A percentile compares a stretch with the other conserved stretches of the same genome.
These are phyloP conservation scores for Aspergillus bridgeri DNA, from an alignment of 495 filamentous ascomycete genomes.

Conservation along the genomic window DNA sequence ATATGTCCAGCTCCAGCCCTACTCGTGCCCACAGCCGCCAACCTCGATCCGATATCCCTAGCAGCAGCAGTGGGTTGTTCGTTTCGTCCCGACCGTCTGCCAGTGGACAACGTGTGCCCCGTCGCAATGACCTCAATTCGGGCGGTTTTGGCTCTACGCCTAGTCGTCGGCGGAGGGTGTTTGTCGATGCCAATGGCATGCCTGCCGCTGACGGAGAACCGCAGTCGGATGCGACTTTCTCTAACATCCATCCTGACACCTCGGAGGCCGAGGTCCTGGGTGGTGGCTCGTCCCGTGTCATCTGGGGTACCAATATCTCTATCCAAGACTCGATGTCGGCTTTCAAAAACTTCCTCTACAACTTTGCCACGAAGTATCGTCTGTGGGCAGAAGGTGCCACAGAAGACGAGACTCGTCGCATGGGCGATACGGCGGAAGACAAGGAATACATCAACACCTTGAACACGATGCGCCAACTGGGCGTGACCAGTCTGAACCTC, in stretches of 20 bases:
- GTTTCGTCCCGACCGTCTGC: constrained; percentile 59
- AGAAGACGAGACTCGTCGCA: constrained; percentile 63
- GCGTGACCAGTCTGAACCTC: constrained; percentile 77
- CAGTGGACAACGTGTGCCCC: constrained; percentile 46
- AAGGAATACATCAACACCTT: constrained; percentile 83
- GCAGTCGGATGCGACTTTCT: constrained; percentile 80
- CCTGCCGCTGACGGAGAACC: constrained; percentile 54
- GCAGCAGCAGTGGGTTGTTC: constrained; percentile 83
- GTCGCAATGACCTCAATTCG: constrained; percentile 81
- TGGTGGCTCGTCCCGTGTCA: constrained; percentile 72
- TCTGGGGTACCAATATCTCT: constrained; percentile 98
- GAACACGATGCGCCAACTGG: constrained; percentile 84
- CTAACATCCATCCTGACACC: constrained; percentile 80
- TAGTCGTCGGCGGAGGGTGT: constrained; percentile 63
- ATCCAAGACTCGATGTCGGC: constrained; percentile 80
- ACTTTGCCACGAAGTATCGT: constrained; percentile 89
- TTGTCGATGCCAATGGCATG: constrained; percentile 78
- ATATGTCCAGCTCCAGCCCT: constrained; percentile 82
- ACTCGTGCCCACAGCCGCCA: constrained; percentile 56
- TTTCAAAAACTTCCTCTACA: constrained; percentile 87
- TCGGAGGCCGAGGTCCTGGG: constrained; percentile 88
- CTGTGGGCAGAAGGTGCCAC: constrained; percentile 83
- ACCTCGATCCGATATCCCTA: constrained; percentile 58
- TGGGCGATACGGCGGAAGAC: constrained; percentile 56
- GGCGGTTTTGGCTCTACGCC: constrained; percentile 66